Evolutionary conservation across 768 basidiomycete species (phyloP).

Genomic region (Tricholoma sp.): DNA sequence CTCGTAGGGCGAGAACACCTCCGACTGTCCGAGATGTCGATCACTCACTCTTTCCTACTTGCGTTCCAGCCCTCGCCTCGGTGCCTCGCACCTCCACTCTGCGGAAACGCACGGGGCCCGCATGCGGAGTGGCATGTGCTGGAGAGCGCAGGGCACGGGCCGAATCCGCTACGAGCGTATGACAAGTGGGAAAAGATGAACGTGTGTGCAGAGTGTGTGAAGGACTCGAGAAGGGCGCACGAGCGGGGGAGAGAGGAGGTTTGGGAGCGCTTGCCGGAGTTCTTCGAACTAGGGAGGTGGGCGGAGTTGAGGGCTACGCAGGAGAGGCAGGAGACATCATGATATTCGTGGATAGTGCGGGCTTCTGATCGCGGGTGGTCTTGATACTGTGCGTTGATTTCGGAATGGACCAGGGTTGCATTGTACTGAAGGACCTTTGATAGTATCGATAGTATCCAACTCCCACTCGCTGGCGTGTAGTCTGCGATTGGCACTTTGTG

Average conservation of each 20-base stretch:
- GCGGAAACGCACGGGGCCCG: slow-evolving; percentile 30
- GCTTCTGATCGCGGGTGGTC: not conserved
- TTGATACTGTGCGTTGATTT: not conserved
- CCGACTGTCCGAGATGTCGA: slow-evolving; percentile 33
- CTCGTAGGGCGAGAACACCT: slow-evolving; percentile 38
- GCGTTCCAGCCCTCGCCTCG: slow-evolving; percentile 28
- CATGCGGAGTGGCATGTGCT: slow-evolving; percentile 41
- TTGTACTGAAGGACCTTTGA: not conserved
- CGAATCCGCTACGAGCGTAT: slow-evolving; percentile 28
- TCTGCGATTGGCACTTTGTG: too few relatives aligned
- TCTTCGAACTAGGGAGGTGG: slow-evolving; percentile 36
- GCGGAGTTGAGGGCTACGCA: slow-evolving; percentile 26
- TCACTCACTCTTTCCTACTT: slow-evolving; percentile 38
- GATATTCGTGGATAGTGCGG: not conserved
- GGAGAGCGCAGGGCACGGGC: slow-evolving; percentile 27
- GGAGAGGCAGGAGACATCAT: slow-evolving; percentile 7
- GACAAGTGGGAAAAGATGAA: slow-evolving; percentile 30
- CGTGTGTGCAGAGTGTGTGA: slow-evolving; percentile 30
- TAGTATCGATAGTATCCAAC: not conserved
- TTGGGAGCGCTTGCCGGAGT: slow-evolving; percentile 33
- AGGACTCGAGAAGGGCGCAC: slow-evolving; percentile 25
- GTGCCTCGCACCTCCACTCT: slow-evolving; percentile 25
- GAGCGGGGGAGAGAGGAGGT: slow-evolving; percentile 29
- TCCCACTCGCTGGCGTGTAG: too few relatives aligned
- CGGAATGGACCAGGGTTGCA: not conserved